A percentile compares a stretch with the other conserved stretches of the same genome.
Conservation (phyloP, 2,329 filamentous ascomycete genomes). For the Torrubiella hemipterigena region DNA sequence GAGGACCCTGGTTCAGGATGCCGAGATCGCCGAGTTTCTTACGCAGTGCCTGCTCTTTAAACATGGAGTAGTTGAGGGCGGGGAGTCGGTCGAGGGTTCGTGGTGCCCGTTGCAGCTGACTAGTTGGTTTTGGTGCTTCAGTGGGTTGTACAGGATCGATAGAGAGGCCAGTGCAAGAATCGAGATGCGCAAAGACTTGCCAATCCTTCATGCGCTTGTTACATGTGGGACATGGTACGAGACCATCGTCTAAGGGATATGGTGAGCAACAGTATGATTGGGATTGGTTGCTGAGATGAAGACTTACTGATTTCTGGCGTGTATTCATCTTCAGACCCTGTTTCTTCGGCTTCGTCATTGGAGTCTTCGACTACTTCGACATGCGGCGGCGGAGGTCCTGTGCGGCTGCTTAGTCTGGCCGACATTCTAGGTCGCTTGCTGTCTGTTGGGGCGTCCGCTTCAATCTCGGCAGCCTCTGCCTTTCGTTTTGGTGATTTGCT, state of each 20-base stretch:
- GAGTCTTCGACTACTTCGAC: conserved; percentile 12
- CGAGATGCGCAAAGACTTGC: conserved; percentile 70
- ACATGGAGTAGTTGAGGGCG: conserved; percentile 70
- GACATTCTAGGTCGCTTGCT: conserved; percentile 42
- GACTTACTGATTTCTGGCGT: conserved; percentile 15
- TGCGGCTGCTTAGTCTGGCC: conserved; percentile 31
- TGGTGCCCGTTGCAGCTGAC: conserved; percentile 16
- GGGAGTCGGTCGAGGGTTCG: conserved; percentile 53
- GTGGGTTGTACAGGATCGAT: conserved; percentile 6
- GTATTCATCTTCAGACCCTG: too few relatives aligned
- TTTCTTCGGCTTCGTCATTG: too few relatives aligned
- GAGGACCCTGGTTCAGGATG: conserved; percentile 58
- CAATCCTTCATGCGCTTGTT: conserved; percentile 65
- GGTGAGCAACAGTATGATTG: conserved; percentile 6
- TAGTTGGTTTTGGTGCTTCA: conserved; percentile 2
- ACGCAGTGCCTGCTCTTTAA: conserved; percentile 67
- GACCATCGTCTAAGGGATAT: conserved; percentile 47
- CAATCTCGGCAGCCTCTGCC: conserved; percentile 19
- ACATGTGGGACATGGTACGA: conserved; percentile 80
- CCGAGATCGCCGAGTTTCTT: conserved; percentile 77
- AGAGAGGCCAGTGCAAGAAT: conserved; percentile 45
- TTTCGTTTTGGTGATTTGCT: conserved; percentile 39
- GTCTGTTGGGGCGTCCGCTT: conserved; percentile 16
- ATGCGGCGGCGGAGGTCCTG: conserved; percentile 14
- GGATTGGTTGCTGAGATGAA: neutral